Evolutionary conservation across 2,329 filamentous ascomycete genomes (phyloP), one percentile per base, ranked within the genome.

Genomic region (Cytospora schulzeri): DNA sequence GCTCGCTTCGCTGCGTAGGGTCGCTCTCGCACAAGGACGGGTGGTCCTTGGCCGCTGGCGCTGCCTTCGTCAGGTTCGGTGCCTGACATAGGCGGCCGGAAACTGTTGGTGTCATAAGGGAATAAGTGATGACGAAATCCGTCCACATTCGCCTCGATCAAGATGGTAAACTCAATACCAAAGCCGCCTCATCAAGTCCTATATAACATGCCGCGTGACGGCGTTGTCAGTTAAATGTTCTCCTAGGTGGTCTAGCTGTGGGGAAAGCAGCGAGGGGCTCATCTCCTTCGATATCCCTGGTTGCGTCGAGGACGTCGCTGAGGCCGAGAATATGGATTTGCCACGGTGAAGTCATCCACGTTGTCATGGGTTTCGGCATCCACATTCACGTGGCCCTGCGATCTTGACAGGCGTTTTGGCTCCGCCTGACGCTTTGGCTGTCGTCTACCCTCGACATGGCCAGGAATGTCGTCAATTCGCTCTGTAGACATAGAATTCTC

Each of bases 101-200:
- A 64, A 24, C 35, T 63, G 31, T 22, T 28, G 29, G 38, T 9
- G 11, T 41, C 11, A 38, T 33, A n/a, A 38, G 31, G n/a, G 7
- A 29, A 17, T 24, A 19, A 24, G n/a, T 48, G 45, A 22, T 48
- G 45, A 24, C 22, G 45, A 48, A 11, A 14, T 48, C 45, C 22
- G 45, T 24, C 45, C 45, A 48, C n/a, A 48, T 48, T 45, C 33
- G 33, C 7, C 24, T 24, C 22, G 33, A 29, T 60, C 50, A 58
- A 31, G 24, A 31, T 52, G 41, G 31, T 52, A 57, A 63, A 52
- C 60, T 41, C 29, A 45, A 31, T 52, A 19, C 35, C 22, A 12
- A 22, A 11, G n/a, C 11, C 8, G 14, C 12, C 7, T 53, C 24
- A 53, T 67, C 65, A 67, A 65, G 65, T 67, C 65, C 65, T 67